Evolutionary conservation across 1,139 yeast species (phyloP), one percentile per base, ranked within the genome.

Genomic region (Meyerozyma carpophila): DNA sequence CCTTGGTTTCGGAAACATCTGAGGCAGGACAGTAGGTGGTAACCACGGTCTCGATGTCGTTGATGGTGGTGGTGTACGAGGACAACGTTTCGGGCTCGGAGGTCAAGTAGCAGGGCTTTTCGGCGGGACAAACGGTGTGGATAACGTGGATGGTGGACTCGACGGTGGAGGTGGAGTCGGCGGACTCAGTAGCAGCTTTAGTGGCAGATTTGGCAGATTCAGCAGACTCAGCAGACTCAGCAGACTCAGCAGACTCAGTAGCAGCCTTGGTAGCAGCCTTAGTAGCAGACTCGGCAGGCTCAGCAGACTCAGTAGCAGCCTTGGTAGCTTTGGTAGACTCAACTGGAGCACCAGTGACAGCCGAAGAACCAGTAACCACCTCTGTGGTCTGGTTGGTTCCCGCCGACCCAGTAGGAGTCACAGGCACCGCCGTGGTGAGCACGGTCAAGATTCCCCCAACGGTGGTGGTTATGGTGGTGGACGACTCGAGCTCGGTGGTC

Each of bases 401-500:
- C 21, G 41, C 18, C 18, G 18, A 3, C 18, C 18, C 24, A 8
- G 24, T 21, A 6, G 24, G 9, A 41, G 37, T 11, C 32, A 36
- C 39, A 7, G 59, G 61, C 6, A 56, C 51, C 1, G 44, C 59
- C 4, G 62, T 55, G 37, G 73, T 66, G 41, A 63, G 43, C 24
- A 70, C 73, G 8, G 77, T 72, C 52, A 68, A 62, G 20, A 67
- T 50, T 36, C 77, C 77, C 45, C 69, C 66, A 14, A 70, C 59
- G 10, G 70, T 64, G 25, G 75, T 58, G 31, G 74, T 68, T 46
- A 59, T 59, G n/a, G 75, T 70, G 40, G 74, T 63, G 43, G 52
- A 57, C 25, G 60, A 57, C 47, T 62, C 63, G 29, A 63, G 49
- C 21, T 68, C 65, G 37, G 75, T 69, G 41, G 75, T 70, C 34